A percentile compares a stretch with the other conserved stretches of the same genome.
phyloP scores from a whole-genome alignment of 768 basidiomycete genomes.

The Lentinula sp. region DNA sequence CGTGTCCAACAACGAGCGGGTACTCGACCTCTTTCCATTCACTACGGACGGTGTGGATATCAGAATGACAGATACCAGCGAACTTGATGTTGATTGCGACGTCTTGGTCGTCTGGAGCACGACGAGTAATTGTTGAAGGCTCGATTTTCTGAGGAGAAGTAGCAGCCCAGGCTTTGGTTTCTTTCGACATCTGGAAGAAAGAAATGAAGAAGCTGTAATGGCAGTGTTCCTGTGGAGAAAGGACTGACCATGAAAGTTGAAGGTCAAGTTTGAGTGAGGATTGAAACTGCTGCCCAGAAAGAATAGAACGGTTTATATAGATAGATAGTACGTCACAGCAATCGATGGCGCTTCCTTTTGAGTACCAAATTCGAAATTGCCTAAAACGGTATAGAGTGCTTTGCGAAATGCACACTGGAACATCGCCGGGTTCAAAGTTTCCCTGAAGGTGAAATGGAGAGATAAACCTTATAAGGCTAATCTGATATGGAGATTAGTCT shows the following conservation, averaged over 20 bases:
- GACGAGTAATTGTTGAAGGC: neutral
- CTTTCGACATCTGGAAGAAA: neutral
- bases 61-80: conserved; percentile 48
- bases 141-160: neutral
- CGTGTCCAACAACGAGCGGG: conserved; percentile 41
- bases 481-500: too few species aligned
- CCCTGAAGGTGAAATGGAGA: too few species aligned
- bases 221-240: neutral
- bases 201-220: neutral
- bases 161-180: neutral
- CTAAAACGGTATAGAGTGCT: neutral
- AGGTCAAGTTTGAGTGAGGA: neutral
- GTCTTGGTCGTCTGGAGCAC: conserved; percentile 38
- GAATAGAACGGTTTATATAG: too few species aligned
- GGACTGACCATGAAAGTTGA: neutral
- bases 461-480: too few species aligned
- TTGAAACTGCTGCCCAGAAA: too few species aligned
- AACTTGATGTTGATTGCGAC: conserved; percentile 49
- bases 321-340: too few species aligned
- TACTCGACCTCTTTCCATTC: conserved; percentile 24
- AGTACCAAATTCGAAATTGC: too few species aligned
- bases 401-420: too few species aligned
- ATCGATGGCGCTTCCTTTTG: too few species aligned
- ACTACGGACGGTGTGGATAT: conserved; percentile 36
- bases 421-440: too few species aligned